These are phyloP conservation scores for Boletus eberwhitei DNA, from an alignment of 768 basidiomycete genomes.

Conservation along the genomic window DNA sequence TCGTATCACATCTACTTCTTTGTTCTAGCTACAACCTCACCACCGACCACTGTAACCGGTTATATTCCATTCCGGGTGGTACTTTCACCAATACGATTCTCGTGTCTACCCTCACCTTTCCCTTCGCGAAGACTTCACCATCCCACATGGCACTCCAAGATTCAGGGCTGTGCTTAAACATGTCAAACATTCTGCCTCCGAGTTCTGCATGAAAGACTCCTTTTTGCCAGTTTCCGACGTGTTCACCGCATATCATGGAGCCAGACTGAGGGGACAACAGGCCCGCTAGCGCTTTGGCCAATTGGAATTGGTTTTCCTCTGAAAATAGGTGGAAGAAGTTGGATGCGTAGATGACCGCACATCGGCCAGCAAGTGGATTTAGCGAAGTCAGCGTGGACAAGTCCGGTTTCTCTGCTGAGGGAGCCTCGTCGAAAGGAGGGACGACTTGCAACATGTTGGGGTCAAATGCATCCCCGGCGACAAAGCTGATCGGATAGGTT, in stretches of 20 bases:
- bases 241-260: slow-evolving; percentile 32
- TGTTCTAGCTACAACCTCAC: slow-evolving; percentile 10
- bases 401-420: slow-evolving; percentile 22
- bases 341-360: slow-evolving; percentile 49
- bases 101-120: slow-evolving; percentile 7
- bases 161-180: slow-evolving; percentile 33
- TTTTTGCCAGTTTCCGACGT: slow-evolving; percentile 14
- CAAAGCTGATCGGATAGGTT: slow-evolving; percentile 49
- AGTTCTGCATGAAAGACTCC: not conserved
- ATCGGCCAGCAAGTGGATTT: slow-evolving; percentile 44
- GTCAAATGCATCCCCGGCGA: slow-evolving; percentile 56
- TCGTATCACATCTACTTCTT: not conserved
- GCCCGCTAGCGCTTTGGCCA: slow-evolving; percentile 29
- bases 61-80: not conserved
- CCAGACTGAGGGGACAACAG: slow-evolving; percentile 30
- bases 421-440: slow-evolving; percentile 27
- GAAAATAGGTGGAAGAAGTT: slow-evolving; percentile 44
- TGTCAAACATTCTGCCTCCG: not conserved
- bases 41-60: slow-evolving; percentile 25
- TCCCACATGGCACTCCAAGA: slow-evolving; percentile 40
- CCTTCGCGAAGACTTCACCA: slow-evolving; percentile 30
- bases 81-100: not conserved
- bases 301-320: slow-evolving; percentile 24
- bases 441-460: slow-evolving; percentile 37
- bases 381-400: slow-evolving; percentile 40